Conservation (phyloP, 352 stramenopile genomes). For the Peronospora belbahrii region DNA sequence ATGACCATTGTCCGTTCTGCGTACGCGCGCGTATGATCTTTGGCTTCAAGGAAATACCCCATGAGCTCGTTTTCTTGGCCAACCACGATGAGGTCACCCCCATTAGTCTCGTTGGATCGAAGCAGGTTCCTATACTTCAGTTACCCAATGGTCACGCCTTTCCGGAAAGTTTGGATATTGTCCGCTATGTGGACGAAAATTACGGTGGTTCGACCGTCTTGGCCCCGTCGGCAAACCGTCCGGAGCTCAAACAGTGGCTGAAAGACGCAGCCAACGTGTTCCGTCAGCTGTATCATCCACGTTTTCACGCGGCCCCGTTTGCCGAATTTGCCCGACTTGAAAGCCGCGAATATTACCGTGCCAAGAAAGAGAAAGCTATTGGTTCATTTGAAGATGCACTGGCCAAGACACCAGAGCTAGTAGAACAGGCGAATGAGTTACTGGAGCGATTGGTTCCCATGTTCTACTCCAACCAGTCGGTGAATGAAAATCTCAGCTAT, state of each 20-base stretch:
- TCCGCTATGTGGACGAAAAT: conserved; percentile 49
- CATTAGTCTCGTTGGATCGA: conserved; percentile 38
- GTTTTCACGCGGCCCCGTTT: conserved; percentile 36
- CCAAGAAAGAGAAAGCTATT: conserved; percentile 44
- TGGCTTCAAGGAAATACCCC: conserved; percentile 37
- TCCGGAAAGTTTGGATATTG: conserved; percentile 55
- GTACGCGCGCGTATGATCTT: conserved; percentile 47
- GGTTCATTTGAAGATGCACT: conserved; percentile 31
- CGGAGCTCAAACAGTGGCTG: conserved; percentile 43
- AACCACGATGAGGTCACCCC: conserved; percentile 53
- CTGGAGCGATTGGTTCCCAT: conserved; percentile 30
- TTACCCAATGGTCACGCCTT: conserved; percentile 34
- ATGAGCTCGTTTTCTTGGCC: conserved; percentile 37
- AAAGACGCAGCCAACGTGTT: conserved; percentile 27
- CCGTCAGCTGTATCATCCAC: conserved; percentile 33
- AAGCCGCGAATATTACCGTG: conserved; percentile 45
- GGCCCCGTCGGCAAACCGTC: conserved; percentile 22
- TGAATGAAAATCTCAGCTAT: conserved; percentile 51
- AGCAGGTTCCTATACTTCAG: conserved; percentile 47
- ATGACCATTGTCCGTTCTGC: conserved; percentile 55
- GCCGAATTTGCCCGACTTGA: conserved; percentile 38
- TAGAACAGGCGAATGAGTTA: conserved; percentile 33
- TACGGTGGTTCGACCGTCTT: conserved; percentile 33
- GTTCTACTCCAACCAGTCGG: conserved; percentile 33
- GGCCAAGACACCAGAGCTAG: conserved; percentile 35